Percentiles rank a stretch among this genome's conserved stretches.
phyloP scores from a whole-genome alignment of 306 rosid species.

The Elaeagnus macrophylla region DNA sequence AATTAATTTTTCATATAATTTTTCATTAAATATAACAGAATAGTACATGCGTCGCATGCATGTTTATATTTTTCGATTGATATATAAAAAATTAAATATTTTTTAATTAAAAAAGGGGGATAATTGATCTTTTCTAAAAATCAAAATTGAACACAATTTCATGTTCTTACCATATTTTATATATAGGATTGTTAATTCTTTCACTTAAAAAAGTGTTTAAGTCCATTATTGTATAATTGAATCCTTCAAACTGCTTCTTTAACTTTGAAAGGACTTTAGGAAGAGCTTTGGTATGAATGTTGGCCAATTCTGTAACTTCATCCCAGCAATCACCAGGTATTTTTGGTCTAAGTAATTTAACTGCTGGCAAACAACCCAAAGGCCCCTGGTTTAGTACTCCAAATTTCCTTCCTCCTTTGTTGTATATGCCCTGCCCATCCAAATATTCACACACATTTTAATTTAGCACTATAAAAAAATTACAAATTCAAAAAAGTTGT shows the following conservation, averaged over 20 bases:
- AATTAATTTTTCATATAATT: no score
- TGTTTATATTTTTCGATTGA: no score
- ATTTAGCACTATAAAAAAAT: neutral
- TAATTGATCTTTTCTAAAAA: no score
- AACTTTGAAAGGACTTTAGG: constrained; percentile 1
- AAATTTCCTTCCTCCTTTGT: constrained; percentile 31
- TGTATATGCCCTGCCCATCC: constrained; percentile 15
- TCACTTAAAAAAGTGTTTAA: constrained; percentile 1
- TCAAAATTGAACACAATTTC: neutral
- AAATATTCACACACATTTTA: neutral
- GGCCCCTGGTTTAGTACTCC: constrained; percentile 5
- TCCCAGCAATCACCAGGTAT: constrained; percentile 11
- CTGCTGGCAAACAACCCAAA: constrained; percentile 3
- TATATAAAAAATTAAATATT: no score
- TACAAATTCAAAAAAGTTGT: neutral
- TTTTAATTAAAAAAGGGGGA: no score
- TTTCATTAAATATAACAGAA: no score
- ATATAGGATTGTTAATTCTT: constrained; percentile 25
- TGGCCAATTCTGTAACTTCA: neutral
- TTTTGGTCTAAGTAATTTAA: neutral
- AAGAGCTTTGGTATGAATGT: constrained; percentile 11
- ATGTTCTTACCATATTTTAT: constrained; percentile 33
- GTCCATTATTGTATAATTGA: constrained; percentile 16
- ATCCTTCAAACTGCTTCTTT: constrained; percentile 6
- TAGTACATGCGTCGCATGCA: no score